Conservation (phyloP, 306 rosid genomes). For the Prunus armeniaca region DNA sequence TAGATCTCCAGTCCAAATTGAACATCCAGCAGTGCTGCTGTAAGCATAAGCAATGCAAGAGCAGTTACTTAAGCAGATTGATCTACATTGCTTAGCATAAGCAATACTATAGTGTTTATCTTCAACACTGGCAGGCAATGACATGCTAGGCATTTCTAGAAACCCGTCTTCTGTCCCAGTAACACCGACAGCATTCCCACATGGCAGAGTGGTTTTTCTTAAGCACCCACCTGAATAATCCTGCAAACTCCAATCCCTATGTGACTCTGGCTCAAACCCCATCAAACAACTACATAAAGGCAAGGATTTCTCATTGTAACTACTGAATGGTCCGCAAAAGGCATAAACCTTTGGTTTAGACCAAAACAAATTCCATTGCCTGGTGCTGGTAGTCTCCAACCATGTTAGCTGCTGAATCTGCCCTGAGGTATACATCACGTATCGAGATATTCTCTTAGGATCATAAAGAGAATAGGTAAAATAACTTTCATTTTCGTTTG, state of each 20-base stretch:
- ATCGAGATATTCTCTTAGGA: slow-evolving; percentile 11
- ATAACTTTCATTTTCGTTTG: slow-evolving; percentile 46
- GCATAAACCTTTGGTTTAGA: slow-evolving; percentile 49
- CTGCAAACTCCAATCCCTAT: slow-evolving; percentile 33
- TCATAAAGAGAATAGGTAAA: slow-evolving; percentile 36
- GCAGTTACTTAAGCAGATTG: slow-evolving; percentile 27
- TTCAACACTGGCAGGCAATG: slow-evolving; percentile 22
- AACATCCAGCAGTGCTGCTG: neutral
- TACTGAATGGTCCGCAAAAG: slow-evolving; percentile 40
- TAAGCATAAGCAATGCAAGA: slow-evolving; percentile 58
- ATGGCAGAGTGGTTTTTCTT: slow-evolving; percentile 35
- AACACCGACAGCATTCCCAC: slow-evolving; percentile 23
- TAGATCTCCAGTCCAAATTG: slow-evolving; percentile 4
- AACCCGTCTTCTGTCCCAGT: slow-evolving; percentile 42
- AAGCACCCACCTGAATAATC: slow-evolving; percentile 53
- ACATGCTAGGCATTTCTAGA: slow-evolving; percentile 15
- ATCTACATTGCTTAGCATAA: slow-evolving; percentile 26
- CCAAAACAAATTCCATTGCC: slow-evolving; percentile 51
- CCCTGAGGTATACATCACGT: slow-evolving; percentile 19
- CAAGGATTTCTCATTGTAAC: slow-evolving; percentile 15
- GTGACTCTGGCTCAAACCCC: slow-evolving; percentile 42
- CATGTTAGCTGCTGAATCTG: too few species aligned
- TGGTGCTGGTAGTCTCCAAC: fast-evolving
- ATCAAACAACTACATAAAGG: slow-evolving; percentile 43
- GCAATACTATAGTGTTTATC: slow-evolving; percentile 12